Conservation (phyloP, 495 filamentous ascomycete species). For the Trichoderma orchidacearum region DNA sequence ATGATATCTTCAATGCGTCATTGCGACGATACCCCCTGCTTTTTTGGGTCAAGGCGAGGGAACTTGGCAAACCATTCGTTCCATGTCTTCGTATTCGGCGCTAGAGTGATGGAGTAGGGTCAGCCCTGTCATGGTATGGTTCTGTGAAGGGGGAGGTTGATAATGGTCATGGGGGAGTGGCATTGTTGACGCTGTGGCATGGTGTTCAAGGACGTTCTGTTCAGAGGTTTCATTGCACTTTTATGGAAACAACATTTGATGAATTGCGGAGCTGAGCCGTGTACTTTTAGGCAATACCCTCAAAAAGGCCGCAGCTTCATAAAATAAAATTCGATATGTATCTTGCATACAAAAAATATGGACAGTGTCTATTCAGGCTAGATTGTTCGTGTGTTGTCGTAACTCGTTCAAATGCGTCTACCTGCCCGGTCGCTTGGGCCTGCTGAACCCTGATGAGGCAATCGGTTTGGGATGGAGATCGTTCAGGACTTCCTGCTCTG, state of each 20-base stretch:
- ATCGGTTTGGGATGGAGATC: constrained; percentile 66
- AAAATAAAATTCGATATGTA: neutral
- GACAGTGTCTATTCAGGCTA: constrained; percentile 1
- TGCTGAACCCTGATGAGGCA: constrained; percentile 59
- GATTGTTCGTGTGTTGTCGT: neutral
- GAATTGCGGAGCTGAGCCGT: neutral
- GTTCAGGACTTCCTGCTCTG: constrained; percentile 49
- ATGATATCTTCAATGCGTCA: neutral
- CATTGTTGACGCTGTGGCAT: neutral
- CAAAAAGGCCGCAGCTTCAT: neutral
- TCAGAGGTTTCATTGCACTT: neutral
- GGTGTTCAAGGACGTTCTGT: neutral
- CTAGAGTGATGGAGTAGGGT: too few relatives aligned
- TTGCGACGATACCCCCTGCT: neutral
- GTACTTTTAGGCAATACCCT: neutral
- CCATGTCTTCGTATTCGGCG: too few relatives aligned
- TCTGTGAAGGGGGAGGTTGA: neutral
- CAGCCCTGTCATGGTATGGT: neutral
- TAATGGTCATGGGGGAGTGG: neutral
- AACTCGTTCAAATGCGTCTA: constrained; percentile 2
- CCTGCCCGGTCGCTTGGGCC: constrained; percentile 79
- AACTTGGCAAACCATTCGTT: too few relatives aligned
- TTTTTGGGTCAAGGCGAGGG: neutral
- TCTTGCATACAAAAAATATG: neutral
- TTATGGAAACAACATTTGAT: too few relatives aligned